These are phyloP conservation scores for Fomitopsis pinicola DNA, from an alignment of 1,284 basidiomycete species.

Conservation along the genomic window DNA sequence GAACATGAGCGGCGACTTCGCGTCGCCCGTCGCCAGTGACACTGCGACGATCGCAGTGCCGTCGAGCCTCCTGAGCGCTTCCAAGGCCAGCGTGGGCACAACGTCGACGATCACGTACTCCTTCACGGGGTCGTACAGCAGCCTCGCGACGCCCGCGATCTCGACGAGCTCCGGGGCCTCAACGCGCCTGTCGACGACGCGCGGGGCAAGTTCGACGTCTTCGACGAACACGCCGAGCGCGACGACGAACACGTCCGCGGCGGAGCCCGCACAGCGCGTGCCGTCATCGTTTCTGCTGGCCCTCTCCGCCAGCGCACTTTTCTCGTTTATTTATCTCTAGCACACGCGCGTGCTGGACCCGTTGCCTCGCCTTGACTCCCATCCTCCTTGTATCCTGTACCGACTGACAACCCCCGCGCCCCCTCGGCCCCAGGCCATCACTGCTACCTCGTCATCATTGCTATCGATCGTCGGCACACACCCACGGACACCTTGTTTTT, in stretches of 20 bases:
- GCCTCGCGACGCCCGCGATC: not conserved
- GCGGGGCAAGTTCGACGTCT: not conserved
- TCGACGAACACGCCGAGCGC: not conserved
- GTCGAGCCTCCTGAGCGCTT: constrained; percentile 24
- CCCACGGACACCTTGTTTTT: not conserved
- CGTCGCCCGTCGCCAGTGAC: constrained; percentile 41
- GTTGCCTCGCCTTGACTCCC: not conserved
- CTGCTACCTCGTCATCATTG: not conserved
- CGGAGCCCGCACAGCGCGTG: not conserved
- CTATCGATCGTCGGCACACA: not conserved
- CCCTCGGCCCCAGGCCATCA: not conserved
- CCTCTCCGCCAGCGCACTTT: not conserved
- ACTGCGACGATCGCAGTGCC: constrained; percentile 46
- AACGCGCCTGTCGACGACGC: not conserved
- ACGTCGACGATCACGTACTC: constrained; percentile 11
- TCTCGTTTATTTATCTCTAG: not conserved
- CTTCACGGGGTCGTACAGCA: constrained; percentile 2
- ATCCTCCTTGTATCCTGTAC: not conserved
- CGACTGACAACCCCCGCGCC: not conserved
- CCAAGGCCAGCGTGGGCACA: constrained; percentile 14
- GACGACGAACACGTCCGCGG: not conserved
- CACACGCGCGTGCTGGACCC: not conserved
- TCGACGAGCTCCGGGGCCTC: not conserved
- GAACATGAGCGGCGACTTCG: constrained; percentile 56
- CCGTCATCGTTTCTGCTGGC: not conserved